Evolutionary conservation across 225 moss, liverwort and hornwort genomes (phyloP).

Genomic region (Rhytidiadelphus loreus): DNA sequence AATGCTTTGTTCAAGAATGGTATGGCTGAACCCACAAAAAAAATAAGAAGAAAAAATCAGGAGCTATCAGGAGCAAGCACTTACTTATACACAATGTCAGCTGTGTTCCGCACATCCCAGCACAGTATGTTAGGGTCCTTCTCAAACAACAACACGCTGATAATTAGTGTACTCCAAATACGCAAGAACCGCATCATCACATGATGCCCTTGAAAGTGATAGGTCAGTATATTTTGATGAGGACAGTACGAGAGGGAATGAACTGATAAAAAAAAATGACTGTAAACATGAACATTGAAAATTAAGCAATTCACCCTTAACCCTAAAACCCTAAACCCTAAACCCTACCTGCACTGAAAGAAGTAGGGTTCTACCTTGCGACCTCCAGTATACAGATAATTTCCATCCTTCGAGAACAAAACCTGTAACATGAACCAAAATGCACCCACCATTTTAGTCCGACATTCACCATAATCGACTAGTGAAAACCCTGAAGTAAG

Average conservation of each 20-base stretch:
- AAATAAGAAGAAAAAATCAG: background rate
- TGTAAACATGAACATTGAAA: background rate
- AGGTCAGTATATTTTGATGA: background rate
- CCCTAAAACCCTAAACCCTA: background rate
- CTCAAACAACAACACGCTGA: conserved; percentile 40
- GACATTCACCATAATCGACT: background rate
- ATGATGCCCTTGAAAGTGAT: background rate
- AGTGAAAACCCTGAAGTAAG: background rate
- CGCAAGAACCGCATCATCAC: background rate
- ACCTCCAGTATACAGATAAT: conserved; percentile 86
- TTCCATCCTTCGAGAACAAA: conserved; percentile 91
- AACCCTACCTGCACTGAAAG: background rate
- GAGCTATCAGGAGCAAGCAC: background rate
- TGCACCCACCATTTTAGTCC: background rate
- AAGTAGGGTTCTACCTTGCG: conserved; percentile 64
- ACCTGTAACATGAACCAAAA: conserved; percentile 29
- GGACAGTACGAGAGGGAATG: background rate
- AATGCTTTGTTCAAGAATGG: background rate
- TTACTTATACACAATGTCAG: conserved; percentile 73
- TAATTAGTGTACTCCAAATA: background rate
- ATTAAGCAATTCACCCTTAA: background rate
- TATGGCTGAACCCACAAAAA: background rate
- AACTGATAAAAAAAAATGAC: background rate
- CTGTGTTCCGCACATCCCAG: conserved; percentile 97
- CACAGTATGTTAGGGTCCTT: conserved; percentile 98